Evolutionary conservation across 1,284 basidiomycete species (phyloP).

Genomic region (Xanthoconium separans): DNA sequence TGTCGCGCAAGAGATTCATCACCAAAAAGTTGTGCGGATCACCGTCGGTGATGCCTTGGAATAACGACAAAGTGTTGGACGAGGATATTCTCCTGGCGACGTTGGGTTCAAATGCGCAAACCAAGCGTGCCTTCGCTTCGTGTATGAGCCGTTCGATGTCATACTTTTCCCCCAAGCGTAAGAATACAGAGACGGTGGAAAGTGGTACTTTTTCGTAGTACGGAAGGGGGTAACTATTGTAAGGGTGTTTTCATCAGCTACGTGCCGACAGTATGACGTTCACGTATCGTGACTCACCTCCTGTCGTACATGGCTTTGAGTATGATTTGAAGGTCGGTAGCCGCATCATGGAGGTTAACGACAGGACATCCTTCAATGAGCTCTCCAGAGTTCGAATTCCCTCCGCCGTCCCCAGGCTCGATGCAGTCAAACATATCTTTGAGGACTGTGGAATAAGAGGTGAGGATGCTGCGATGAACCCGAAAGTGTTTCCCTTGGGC

Average conservation of each 20-base stretch:
- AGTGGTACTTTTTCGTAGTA: slow-evolving; percentile 5
- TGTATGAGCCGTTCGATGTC: slow-evolving; percentile 9
- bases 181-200: slow-evolving; percentile 9
- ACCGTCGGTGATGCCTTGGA: neutral
- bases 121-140: slow-evolving; percentile 13
- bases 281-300: slow-evolving; percentile 8
- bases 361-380: slow-evolving; percentile 20
- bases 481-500: slow-evolving; percentile 14
- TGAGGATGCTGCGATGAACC: slow-evolving; percentile 11
- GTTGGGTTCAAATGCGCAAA: neutral
- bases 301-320: slow-evolving; percentile 20
- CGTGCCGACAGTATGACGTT: neutral
- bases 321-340: slow-evolving; percentile 14
- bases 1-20: slow-evolving; percentile 21
- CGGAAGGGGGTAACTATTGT: slow-evolving; percentile 8
- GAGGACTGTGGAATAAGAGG: slow-evolving; percentile 10
- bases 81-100: slow-evolving; percentile 7
- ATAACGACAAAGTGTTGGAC: neutral
- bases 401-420: neutral
- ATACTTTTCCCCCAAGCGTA: slow-evolving; percentile 26
- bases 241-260: neutral
- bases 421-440: slow-evolving; percentile 11
- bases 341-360: slow-evolving; percentile 16
- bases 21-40: slow-evolving; percentile 20
- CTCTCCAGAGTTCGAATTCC: neutral